Conservation (phyloP, 1,284 basidiomycete species). For the Gomphus bonarii region DNA sequence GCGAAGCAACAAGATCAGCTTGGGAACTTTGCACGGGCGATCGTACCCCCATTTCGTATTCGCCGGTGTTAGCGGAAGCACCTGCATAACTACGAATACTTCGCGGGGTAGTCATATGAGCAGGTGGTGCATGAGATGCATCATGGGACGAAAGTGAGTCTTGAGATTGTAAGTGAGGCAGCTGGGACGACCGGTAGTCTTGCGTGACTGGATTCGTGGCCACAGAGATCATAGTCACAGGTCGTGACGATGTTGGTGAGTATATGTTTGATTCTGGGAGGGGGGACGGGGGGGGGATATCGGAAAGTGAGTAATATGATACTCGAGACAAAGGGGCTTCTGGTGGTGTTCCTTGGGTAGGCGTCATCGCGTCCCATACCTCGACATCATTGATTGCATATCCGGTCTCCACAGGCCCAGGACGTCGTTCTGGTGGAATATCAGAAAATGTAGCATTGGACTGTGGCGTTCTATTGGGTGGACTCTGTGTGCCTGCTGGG, state of each 20-base stretch:
- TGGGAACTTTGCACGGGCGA: slow-evolving; percentile 6
- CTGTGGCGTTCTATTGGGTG: background rate
- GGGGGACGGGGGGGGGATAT: slow-evolving; percentile 53
- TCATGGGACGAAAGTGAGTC: slow-evolving; percentile 18
- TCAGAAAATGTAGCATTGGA: background rate
- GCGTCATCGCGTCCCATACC: slow-evolving; percentile 4
- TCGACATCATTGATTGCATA: slow-evolving; percentile 5
- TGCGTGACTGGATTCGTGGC: background rate
- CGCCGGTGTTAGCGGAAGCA: background rate
- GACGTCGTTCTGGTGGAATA: background rate
- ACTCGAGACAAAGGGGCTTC: slow-evolving; percentile 17
- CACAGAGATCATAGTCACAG: slow-evolving; percentile 2
- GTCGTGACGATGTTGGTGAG: slow-evolving; percentile 17
- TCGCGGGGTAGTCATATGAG: background rate
- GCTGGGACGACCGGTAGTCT: slow-evolving; percentile 13
- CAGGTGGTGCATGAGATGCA: slow-evolving; percentile 7
- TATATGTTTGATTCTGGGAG: slow-evolving; percentile 36
- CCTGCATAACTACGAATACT: background rate
- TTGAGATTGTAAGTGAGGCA: slow-evolving; percentile 18
- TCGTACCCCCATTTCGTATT: slow-evolving; percentile 10
- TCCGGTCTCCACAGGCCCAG: background rate
- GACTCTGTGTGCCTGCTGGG: slow-evolving; percentile 40
- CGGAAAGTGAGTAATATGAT: slow-evolving; percentile 66
- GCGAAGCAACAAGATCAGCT: slow-evolving; percentile 4
- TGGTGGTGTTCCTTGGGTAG: slow-evolving; percentile 8